A percentile compares a stretch with the other conserved stretches of the same genome.
These are phyloP conservation scores for Xylaria sp. DNA, from an alignment of 495 filamentous ascomycete species.

Conservation along the genomic window DNA sequence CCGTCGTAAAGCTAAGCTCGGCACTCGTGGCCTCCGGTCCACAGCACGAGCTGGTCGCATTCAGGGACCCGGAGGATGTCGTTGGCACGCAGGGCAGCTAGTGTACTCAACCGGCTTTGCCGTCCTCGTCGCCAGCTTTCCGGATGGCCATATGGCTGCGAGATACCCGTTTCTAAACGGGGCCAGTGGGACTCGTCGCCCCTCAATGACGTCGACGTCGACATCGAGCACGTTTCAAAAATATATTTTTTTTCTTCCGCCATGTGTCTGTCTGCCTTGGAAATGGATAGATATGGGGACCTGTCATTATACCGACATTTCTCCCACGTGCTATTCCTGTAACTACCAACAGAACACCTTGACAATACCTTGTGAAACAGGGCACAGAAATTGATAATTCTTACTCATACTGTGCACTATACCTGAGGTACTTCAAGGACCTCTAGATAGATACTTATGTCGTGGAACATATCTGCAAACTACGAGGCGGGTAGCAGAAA, in stretches of 20 bases:
- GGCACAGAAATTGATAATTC: background rate
- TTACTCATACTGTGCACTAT: slow-evolving; percentile 19
- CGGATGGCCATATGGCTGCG: background rate
- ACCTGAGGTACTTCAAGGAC: slow-evolving; percentile 10
- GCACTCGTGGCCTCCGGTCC: background rate
- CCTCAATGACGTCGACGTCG: slow-evolving; percentile 22
- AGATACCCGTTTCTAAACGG: slow-evolving; percentile 9
- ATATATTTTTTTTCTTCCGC: background rate
- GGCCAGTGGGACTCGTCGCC: slow-evolving; percentile 12
- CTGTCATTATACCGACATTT: background rate
- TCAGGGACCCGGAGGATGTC: slow-evolving; percentile 17
- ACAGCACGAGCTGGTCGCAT: slow-evolving; percentile 9
- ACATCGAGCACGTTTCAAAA: slow-evolving; percentile 7
- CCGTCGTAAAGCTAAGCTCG: background rate
- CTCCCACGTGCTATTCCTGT: background rate
- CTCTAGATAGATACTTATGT: background rate
- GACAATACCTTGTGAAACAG: slow-evolving; percentile 2
- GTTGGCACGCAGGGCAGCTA: background rate
- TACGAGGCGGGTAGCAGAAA: background rate
- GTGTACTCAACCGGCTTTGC: background rate
- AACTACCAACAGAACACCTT: background rate
- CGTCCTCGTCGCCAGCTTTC: slow-evolving; percentile 1
- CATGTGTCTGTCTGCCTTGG: background rate
- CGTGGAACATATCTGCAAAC: background rate
- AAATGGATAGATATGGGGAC: background rate